A percentile compares a stretch with the other conserved stretches of the same genome.
phyloP scores from a whole-genome alignment of 495 filamentous ascomycete genomes.

The Hypoxylon cercidicola region DNA sequence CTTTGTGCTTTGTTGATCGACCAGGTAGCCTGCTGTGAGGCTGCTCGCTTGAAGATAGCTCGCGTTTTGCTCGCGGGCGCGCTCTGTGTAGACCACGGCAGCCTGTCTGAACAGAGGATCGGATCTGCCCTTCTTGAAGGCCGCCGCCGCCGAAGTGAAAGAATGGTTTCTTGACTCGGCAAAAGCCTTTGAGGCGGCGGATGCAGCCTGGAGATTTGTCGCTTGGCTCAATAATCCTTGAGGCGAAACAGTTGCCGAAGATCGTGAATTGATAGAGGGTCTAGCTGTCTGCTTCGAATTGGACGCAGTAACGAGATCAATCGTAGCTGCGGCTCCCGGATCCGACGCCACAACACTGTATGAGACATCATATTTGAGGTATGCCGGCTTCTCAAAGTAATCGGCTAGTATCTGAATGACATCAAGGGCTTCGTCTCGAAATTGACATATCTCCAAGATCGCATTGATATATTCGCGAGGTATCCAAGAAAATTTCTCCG shows the following conservation, averaged over 20 bases:
- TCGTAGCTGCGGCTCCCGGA: conserved; percentile 8
- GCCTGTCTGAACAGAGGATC: conserved; percentile 52
- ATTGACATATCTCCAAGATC: conserved; percentile 25
- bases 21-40: conserved; percentile 66
- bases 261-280: conserved; percentile 6
- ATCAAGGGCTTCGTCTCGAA: conserved; percentile 23
- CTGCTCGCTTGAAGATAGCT: conserved; percentile 37
- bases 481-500: conserved; percentile 31
- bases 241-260: conserved; percentile 3
- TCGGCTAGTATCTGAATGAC: conserved; percentile 36
- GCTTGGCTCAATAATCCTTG: conserved; percentile 16
- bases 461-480: conserved; percentile 34
- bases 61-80: conserved; percentile 42
- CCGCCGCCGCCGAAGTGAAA: conserved; percentile 42
- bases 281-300: conserved; percentile 12
- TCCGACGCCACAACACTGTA: conserved; percentile 40
- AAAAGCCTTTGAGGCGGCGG: conserved; percentile 10
- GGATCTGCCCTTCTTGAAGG: conserved; percentile 49
- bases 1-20: conserved; percentile 66
- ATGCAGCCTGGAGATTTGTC: conserved; percentile 18
- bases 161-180: conserved; percentile 33
- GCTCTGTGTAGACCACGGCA: conserved; percentile 50
- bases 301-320: neutral
- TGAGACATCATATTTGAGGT: conserved; percentile 40
- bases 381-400: conserved; percentile 42